phyloP scores from a whole-genome alignment of 148 eudicot species.

The Rhododendron vialii region DNA sequence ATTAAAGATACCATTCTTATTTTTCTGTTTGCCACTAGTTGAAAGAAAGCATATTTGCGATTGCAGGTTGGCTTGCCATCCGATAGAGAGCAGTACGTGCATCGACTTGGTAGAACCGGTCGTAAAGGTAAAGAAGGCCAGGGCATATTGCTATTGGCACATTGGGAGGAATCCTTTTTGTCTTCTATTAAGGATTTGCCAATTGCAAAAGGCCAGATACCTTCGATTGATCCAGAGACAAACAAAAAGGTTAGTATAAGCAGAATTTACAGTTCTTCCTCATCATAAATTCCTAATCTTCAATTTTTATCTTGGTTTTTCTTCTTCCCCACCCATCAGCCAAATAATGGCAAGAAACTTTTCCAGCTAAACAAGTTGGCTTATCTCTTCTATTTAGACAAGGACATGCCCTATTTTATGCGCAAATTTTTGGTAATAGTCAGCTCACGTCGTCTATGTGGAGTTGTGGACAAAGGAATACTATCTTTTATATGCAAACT shows the following conservation, averaged over 20 bases:
- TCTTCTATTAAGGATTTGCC: slow-evolving; percentile 72
- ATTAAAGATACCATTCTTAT: not conserved
- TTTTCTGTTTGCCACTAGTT: not conserved
- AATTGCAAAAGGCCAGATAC: slow-evolving; percentile 48
- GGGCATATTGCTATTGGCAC: slow-evolving; percentile 79
- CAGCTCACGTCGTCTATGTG: not conserved
- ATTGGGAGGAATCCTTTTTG: slow-evolving; percentile 85
- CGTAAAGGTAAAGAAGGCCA: slow-evolving; percentile 96
- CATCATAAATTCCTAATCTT: not conserved
- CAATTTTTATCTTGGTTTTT: not conserved
- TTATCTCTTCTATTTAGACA: not conserved
- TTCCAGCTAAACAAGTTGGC: not conserved
- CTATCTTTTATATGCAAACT: not conserved
- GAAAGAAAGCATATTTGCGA: slow-evolving; percentile 1
- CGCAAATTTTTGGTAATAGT: not conserved
- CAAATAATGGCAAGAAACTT: not conserved
- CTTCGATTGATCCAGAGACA: slow-evolving; percentile 59
- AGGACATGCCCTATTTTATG: not conserved
- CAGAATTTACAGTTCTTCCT: slow-evolving; percentile 6
- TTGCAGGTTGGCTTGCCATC: slow-evolving; percentile 81
- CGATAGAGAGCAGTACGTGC: slow-evolving; percentile 86
- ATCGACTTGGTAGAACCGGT: slow-evolving; percentile 97
- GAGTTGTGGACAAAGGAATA: not conserved
- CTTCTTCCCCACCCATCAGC: not conserved
- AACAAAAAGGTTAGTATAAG: slow-evolving; percentile 51